phyloP scores from a whole-genome alignment of 2,329 filamentous ascomycete genomes.

The Lachnellula arida region DNA sequence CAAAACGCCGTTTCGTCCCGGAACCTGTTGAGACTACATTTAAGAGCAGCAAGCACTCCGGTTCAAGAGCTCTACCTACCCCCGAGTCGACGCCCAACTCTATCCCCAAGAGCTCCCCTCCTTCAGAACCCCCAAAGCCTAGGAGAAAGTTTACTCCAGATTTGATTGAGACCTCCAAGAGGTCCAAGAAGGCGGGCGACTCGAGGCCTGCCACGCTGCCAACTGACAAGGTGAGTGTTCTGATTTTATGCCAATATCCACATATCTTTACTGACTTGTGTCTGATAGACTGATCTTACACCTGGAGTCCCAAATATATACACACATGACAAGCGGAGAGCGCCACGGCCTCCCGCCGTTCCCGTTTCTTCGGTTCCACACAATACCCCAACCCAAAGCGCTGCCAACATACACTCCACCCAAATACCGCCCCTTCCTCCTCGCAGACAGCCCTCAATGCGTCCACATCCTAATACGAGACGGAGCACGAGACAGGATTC shows the following conservation, averaged over 20 bases:
- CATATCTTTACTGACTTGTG: slow-evolving; percentile 7
- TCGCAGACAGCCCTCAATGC: slow-evolving; percentile 38
- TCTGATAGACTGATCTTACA: slow-evolving; percentile 27
- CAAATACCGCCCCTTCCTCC: slow-evolving; percentile 34
- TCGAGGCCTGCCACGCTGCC: slow-evolving; percentile 56
- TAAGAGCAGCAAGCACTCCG: slow-evolving; percentile 50
- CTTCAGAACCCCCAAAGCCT: slow-evolving; percentile 29
- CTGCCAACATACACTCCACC: slow-evolving; percentile 27
- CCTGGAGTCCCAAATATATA: slow-evolving; percentile 31
- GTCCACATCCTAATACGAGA: slow-evolving; percentile 38
- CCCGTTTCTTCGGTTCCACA: slow-evolving; percentile 44
- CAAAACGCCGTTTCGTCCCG: slow-evolving; percentile 58
- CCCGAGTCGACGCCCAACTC: slow-evolving; percentile 54
- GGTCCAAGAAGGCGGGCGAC: slow-evolving; percentile 64
- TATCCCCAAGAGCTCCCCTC: slow-evolving; percentile 34
- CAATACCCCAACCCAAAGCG: slow-evolving; percentile 37
- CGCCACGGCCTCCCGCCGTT: slow-evolving; percentile 15
- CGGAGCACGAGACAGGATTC: slow-evolving; percentile 36
- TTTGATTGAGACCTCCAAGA: slow-evolving; percentile 73
- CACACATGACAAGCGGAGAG: slow-evolving; percentile 24
- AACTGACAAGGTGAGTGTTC: slow-evolving; percentile 57
- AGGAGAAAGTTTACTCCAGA: slow-evolving; percentile 65
- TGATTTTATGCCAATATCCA: slow-evolving; percentile 52
- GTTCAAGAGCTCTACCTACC: slow-evolving; percentile 38
- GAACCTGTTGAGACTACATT: slow-evolving; percentile 69